Percentiles rank a stretch among this genome's conserved stretches.
phyloP scores from a whole-genome alignment of 2,329 filamentous ascomycete species.

The Zarea fungicola region DNA sequence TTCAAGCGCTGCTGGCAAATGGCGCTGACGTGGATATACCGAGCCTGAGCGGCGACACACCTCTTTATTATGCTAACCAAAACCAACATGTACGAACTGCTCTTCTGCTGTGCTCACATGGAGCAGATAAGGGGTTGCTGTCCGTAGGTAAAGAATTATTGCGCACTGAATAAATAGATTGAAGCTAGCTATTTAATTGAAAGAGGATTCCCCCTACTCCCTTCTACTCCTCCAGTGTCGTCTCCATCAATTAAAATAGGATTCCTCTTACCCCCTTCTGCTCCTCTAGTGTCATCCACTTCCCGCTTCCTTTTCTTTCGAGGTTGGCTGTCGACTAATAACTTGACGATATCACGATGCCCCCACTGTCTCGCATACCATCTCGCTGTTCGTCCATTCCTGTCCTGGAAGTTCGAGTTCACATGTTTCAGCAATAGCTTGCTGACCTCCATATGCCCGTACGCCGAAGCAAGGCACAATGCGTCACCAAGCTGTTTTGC shows the following conservation, averaged over 20 bases:
- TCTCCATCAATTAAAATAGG: background rate
- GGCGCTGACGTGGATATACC: background rate
- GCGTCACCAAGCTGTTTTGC: background rate
- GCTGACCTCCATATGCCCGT: background rate
- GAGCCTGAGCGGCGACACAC: background rate
- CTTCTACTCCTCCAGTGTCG: too few species aligned
- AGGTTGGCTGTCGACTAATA: background rate
- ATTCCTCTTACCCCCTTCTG: background rate
- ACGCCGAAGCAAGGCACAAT: background rate
- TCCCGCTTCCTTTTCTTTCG: background rate
- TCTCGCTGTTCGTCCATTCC: background rate
- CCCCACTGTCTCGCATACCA: background rate
- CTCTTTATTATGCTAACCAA: background rate
- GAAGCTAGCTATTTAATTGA: background rate
- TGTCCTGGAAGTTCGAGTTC: background rate
- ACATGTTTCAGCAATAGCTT: background rate
- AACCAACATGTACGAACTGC: background rate
- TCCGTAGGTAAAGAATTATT: background rate
- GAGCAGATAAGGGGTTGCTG: background rate
- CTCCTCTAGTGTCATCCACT: background rate
- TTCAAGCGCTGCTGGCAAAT: background rate
- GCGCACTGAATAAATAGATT: background rate
- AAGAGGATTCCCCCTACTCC: too few species aligned
- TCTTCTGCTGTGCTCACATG: background rate
- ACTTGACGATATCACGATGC: background rate